Percentiles rank a stretch among this genome's conserved stretches.
Evolutionary conservation across 2,329 filamentous ascomycete genomes (phyloP).

Genomic region (Aureobasidium namibiae): DNA sequence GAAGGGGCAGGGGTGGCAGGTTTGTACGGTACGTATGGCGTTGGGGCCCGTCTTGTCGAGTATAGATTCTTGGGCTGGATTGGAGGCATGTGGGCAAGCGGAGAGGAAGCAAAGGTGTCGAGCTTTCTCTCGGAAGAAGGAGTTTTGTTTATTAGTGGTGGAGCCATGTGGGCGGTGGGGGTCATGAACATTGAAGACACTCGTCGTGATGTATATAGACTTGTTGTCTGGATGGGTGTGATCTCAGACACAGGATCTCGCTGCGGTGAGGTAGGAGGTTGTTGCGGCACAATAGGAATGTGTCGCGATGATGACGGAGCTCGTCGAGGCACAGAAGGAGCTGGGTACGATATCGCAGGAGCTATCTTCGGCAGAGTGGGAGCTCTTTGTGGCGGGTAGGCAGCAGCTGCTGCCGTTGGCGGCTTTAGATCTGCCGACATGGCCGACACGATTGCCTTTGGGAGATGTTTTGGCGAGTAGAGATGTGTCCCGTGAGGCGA

Average conservation of each 20-base stretch:
- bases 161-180: not conserved
- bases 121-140: not conserved
- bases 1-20: too few relatives aligned
- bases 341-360: not conserved
- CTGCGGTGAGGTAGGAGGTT: not conserved
- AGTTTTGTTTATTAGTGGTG: not conserved
- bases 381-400: not conserved
- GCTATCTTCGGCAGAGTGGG: not conserved
- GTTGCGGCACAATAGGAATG: not conserved
- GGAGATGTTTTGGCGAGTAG: not conserved
- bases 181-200: not conserved
- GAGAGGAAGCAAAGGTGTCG: not conserved
- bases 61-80: not conserved
- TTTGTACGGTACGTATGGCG: not conserved
- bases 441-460: not conserved
- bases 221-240: not conserved
- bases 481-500: not conserved
- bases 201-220: not conserved
- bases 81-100: not conserved
- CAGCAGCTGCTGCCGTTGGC: not conserved
- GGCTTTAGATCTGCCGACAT: not conserved
- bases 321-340: not conserved
- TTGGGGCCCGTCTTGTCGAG: not conserved
- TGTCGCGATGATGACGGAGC: not conserved
- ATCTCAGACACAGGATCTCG: not conserved